Conservation (phyloP, 1,284 basidiomycete genomes). For the Heterobasidion parviporum region DNA sequence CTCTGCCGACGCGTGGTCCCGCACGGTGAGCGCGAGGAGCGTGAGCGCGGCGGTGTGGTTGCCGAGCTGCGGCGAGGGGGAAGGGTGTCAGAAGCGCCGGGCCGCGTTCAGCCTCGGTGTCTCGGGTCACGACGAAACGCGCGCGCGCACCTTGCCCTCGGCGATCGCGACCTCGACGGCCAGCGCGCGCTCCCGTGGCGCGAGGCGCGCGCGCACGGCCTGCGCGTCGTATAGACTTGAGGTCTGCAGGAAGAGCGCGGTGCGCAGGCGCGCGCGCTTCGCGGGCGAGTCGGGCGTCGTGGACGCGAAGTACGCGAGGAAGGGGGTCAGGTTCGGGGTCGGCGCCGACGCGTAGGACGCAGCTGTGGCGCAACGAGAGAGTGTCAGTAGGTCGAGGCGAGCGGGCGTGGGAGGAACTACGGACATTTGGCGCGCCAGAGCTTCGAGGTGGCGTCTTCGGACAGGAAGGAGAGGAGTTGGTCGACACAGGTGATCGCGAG, state of each 20-base stretch:
- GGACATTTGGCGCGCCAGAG: slow-evolving; percentile 70
- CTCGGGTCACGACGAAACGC: background rate
- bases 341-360: slow-evolving; percentile 41
- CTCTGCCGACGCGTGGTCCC: slow-evolving; percentile 55
- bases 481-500: slow-evolving; percentile 49
- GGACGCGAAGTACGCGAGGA: slow-evolving; percentile 51
- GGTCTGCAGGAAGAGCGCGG: slow-evolving; percentile 71
- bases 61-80: slow-evolving; percentile 37
- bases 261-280: slow-evolving; percentile 69
- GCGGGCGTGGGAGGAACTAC: background rate
- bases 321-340: slow-evolving; percentile 13
- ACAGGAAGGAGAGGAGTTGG: slow-evolving; percentile 39
- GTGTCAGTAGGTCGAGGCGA: background rate
- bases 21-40: slow-evolving; percentile 61
- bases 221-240: slow-evolving; percentile 59
- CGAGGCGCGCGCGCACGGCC: slow-evolving; percentile 37
- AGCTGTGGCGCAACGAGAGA: slow-evolving; percentile 20
- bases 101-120: background rate
- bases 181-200: slow-evolving; percentile 43
- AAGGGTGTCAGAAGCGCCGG: background rate
- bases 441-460: slow-evolving; percentile 43
- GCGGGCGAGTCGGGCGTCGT: slow-evolving; percentile 69
- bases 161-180: slow-evolving; percentile 73
- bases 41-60: slow-evolving; percentile 61
- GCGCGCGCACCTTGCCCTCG: slow-evolving; percentile 61